Percentiles rank a stretch among this genome's conserved stretches.
phyloP scores from a whole-genome alignment of 192 early-diverging fungal species.

The Linnemannia schmuckeri region DNA sequence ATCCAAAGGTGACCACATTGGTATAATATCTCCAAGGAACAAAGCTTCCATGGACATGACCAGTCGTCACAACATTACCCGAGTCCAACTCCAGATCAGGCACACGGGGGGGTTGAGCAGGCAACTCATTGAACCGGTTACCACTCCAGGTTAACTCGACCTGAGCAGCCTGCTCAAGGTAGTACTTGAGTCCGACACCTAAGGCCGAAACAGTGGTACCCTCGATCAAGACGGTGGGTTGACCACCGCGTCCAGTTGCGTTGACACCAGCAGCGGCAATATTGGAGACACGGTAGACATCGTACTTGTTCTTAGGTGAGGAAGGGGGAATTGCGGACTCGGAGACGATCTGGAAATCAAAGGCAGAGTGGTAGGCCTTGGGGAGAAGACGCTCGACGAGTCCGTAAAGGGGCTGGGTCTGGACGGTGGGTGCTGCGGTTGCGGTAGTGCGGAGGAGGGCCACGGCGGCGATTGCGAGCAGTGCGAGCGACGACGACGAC shows the following conservation, averaged over 20 bases:
- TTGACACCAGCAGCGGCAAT: not conserved
- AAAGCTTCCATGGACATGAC: constrained; percentile 43
- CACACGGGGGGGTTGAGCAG: constrained; percentile 16
- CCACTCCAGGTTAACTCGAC: constrained; percentile 43
- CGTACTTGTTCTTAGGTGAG: constrained; percentile 38
- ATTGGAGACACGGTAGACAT: constrained; percentile 53
- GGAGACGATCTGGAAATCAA: constrained; percentile 41
- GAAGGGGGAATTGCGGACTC: constrained; percentile 18
- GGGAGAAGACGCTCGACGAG: constrained; percentile 40
- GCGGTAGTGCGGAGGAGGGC: not conserved
- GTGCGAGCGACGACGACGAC: constrained; percentile 17
- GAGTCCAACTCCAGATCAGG: constrained; percentile 46
- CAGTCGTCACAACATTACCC: constrained; percentile 12
- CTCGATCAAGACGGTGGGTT: constrained; percentile 27
- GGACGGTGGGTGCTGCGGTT: not conserved
- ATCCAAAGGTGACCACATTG: constrained; percentile 21
- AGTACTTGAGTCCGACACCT: constrained; percentile 49
- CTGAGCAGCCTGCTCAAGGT: constrained; percentile 45
- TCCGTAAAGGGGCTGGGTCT: constrained; percentile 19
- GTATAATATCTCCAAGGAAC: constrained; percentile 26
- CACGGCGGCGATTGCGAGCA: constrained; percentile 2
- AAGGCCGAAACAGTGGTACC: constrained; percentile 35
- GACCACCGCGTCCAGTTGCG: not conserved
- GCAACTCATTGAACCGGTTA: constrained; percentile 44
- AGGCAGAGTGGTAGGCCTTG: constrained; percentile 32